These are phyloP conservation scores for Colletotrichum sp. DNA, from an alignment of 2,329 filamentous ascomycete species.

Conservation along the genomic window DNA sequence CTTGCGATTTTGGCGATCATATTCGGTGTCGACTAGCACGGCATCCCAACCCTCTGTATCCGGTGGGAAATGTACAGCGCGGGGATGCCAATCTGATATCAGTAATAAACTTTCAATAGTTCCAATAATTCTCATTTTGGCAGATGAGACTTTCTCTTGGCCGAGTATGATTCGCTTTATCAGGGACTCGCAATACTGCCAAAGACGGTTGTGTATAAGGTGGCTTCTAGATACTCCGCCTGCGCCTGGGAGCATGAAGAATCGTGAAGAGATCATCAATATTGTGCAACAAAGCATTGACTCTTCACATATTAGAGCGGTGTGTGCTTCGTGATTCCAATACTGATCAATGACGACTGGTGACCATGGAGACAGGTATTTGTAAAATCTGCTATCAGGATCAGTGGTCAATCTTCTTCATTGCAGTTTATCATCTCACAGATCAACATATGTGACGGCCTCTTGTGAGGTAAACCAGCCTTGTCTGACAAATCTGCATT, in stretches of 20 bases:
- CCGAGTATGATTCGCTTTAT: conserved; percentile 25
- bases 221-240: conserved; percentile 26
- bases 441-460: conserved; percentile 29
- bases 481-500: conserved; percentile 28
- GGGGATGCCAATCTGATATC: conserved; percentile 29
- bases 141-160: conserved; percentile 25
- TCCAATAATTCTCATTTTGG: conserved; percentile 23
- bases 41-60: conserved; percentile 29
- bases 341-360: background rate
- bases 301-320: conserved; percentile 20
- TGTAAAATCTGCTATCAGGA: background rate
- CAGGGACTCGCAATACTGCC: conserved; percentile 26
- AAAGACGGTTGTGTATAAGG: conserved; percentile 22
- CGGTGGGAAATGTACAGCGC: conserved; percentile 24
- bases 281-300: conserved; percentile 27
- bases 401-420: background rate
- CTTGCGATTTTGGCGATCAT: conserved; percentile 24
- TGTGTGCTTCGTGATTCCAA: conserved; percentile 13
- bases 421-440: conserved; percentile 9
- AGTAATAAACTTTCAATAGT: conserved; percentile 26
- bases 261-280: conserved; percentile 26
- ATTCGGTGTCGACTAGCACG: conserved; percentile 21
- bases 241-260: conserved; percentile 25
- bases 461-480: conserved; percentile 30
- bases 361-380: background rate